A percentile compares a stretch with the other conserved stretches of the same genome.
Conservation (phyloP, 495 filamentous ascomycete species). For the Penicillium pulvis region DNA sequence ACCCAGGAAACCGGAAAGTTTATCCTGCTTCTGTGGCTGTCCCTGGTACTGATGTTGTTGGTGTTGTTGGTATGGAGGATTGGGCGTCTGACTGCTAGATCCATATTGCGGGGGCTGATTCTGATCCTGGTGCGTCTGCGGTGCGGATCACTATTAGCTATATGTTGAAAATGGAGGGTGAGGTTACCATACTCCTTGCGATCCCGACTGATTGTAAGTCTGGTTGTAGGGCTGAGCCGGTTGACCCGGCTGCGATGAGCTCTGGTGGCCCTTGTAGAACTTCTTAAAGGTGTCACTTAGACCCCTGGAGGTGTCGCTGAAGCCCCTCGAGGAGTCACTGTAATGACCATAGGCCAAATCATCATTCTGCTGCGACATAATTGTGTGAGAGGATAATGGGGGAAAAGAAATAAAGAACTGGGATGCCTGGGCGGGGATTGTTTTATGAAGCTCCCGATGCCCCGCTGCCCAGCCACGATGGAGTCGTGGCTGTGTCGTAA, state of each 20-base stretch:
- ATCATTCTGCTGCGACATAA: constrained; percentile 46
- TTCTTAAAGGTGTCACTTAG: constrained; percentile 57
- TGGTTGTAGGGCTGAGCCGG: constrained; percentile 19
- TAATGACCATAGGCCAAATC: constrained; percentile 62
- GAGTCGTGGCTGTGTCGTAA: constrained; percentile 24
- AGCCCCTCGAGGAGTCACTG: constrained; percentile 36
- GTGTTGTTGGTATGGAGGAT: constrained; percentile 22
- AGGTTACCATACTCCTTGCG: constrained; percentile 16
- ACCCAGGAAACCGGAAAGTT: constrained; percentile 53
- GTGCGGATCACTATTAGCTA: neutral
- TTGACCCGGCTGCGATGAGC: constrained; percentile 21
- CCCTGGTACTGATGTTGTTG: constrained; percentile 27
- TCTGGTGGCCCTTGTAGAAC: constrained; percentile 43
- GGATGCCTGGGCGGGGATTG: constrained; percentile 19
- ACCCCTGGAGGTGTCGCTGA: constrained; percentile 45
- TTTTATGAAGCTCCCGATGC: constrained; percentile 23
- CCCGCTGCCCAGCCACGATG: constrained; percentile 31
- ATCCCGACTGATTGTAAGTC: constrained; percentile 9
- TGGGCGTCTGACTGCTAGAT: constrained; percentile 18
- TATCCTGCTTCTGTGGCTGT: constrained; percentile 44
- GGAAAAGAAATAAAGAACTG: constrained; percentile 12
- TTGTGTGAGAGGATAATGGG: neutral
- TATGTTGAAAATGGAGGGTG: neutral
- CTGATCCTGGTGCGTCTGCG: constrained; percentile 11
- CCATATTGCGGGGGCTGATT: constrained; percentile 19